Percentiles rank a stretch among this genome's conserved stretches.
Conservation (phyloP, 2,329 filamentous ascomycete species). For the Colletotrichum noveboracense region DNA sequence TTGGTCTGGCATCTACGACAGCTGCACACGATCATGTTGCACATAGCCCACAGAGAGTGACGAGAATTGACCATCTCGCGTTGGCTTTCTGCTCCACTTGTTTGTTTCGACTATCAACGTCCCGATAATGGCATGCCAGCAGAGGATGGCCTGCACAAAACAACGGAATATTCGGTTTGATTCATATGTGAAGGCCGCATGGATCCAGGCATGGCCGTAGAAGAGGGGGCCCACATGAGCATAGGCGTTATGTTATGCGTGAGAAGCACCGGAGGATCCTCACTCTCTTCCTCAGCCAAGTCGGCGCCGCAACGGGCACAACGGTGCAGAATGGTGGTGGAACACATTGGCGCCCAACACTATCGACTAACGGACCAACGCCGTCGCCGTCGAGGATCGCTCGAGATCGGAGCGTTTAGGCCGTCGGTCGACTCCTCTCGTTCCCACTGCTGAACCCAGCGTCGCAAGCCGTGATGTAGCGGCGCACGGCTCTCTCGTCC, state of each 20-base stretch:
- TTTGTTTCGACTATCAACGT: background rate
- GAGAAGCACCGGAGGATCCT: background rate
- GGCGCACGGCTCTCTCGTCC: slow-evolving; percentile 4
- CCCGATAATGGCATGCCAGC: background rate
- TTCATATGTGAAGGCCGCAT: background rate
- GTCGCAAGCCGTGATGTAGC: slow-evolving; percentile 5
- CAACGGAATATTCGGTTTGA: background rate
- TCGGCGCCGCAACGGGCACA: background rate
- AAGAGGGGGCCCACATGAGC: background rate
- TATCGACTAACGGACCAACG: background rate
- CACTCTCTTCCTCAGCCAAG: background rate
- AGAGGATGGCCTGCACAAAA: background rate
- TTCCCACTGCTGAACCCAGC: background rate
- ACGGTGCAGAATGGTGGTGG: background rate
- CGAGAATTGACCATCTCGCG: background rate
- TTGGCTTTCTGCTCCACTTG: background rate
- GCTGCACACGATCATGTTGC: background rate
- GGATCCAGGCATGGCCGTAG: background rate
- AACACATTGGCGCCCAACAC: background rate
- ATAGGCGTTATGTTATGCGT: background rate
- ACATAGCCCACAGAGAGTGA: background rate
- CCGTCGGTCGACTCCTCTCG: background rate
- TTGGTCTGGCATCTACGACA: background rate
- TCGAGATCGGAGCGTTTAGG: slow-evolving; percentile 3
- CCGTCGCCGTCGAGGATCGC: background rate